Conservation (phyloP, 2,329 filamentous ascomycete genomes). For the Fusarium pilosicola region DNA sequence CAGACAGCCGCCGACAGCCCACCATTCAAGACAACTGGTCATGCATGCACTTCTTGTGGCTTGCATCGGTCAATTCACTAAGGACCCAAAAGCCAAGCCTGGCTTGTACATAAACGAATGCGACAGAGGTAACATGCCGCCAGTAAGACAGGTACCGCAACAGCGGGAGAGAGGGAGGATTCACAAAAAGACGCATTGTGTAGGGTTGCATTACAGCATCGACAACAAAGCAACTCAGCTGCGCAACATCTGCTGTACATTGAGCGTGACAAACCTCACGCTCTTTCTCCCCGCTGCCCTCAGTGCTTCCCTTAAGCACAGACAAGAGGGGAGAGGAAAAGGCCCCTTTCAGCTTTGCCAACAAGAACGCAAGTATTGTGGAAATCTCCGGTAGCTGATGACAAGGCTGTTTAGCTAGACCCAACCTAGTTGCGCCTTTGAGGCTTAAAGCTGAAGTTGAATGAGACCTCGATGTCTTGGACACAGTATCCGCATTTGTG, state of each 20-base stretch:
- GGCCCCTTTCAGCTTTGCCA: neutral
- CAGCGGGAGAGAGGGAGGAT: slow-evolving; percentile 1
- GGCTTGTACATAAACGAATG: slow-evolving; percentile 8
- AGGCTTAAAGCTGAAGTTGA: slow-evolving; percentile 12
- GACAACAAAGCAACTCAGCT: slow-evolving; percentile 8
- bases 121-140: slow-evolving; percentile 10
- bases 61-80: slow-evolving; percentile 2
- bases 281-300: neutral
- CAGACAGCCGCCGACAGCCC: neutral
- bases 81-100: neutral
- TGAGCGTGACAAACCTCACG: neutral
- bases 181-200: neutral
- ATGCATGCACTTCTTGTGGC: slow-evolving; percentile 9
- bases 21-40: neutral
- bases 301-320: neutral
- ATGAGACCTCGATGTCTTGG: neutral
- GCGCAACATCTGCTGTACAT: neutral
- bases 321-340: neutral
- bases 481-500: neutral
- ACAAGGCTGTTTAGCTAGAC: slow-evolving; percentile 13
- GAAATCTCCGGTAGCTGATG: slow-evolving; percentile 16
- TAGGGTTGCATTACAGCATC: slow-evolving; percentile 29
- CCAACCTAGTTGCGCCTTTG: neutral
- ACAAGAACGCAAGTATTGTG: neutral
- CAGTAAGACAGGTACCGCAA: slow-evolving; percentile 1